phyloP scores from a whole-genome alignment of 352 stramenopile species.

The Pythium aristosporum region DNA sequence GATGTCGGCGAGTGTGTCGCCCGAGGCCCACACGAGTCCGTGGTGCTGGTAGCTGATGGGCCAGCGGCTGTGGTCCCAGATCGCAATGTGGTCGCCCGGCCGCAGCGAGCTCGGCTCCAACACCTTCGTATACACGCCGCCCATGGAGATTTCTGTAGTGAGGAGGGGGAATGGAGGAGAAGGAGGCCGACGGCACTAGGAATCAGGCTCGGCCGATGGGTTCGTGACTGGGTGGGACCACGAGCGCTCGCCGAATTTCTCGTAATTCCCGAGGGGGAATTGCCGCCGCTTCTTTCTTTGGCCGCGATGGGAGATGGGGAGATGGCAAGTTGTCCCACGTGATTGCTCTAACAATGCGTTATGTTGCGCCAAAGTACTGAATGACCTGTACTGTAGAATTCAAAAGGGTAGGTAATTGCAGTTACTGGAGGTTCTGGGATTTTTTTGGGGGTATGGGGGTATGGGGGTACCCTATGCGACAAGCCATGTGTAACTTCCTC shows the following conservation, averaged over 20 bases:
- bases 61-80: conserved; percentile 87
- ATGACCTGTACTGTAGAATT: neutral
- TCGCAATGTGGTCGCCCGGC: conserved; percentile 79
- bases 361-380: neutral
- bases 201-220: too few species aligned
- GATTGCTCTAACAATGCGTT: neutral
- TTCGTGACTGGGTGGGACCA: neutral
- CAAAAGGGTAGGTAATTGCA: neutral
- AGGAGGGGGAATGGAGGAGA: neutral
- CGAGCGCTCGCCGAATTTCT: too few species aligned
- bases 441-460: neutral
- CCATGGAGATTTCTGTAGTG: conserved; percentile 32
- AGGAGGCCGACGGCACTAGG: neutral
- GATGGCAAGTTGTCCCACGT: neutral
- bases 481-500: neutral
- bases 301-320: neutral
- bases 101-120: conserved; percentile 69
- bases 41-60: conserved; percentile 86
- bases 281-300: too few species aligned
- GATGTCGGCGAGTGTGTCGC: conserved; percentile 56
- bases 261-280: too few species aligned
- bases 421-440: neutral
- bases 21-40: conserved; percentile 83
- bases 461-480: neutral
- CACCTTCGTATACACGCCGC: conserved; percentile 80